Evolutionary conservation across 1,284 basidiomycete genomes (phyloP).

Genomic region (Ustilago trichophora): DNA sequence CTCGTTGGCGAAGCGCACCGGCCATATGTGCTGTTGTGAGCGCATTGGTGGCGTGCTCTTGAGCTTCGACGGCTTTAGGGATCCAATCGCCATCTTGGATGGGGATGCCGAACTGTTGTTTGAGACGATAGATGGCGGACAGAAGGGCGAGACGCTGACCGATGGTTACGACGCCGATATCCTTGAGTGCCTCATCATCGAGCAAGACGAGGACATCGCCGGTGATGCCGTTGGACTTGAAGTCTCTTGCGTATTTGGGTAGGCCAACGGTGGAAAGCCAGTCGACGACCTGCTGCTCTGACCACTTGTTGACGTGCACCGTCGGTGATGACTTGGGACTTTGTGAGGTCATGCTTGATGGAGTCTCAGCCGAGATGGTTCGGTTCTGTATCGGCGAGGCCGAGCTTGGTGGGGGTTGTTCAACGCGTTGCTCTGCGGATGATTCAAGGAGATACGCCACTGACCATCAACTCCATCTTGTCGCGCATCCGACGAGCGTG

Average conservation of each 20-base stretch:
- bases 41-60: slow-evolving; percentile 22
- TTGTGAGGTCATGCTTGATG: slow-evolving; percentile 18
- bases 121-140: slow-evolving; percentile 57
- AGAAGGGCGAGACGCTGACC: slow-evolving; percentile 63
- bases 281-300: slow-evolving; percentile 48
- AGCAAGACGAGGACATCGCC: slow-evolving; percentile 63
- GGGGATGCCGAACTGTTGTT: slow-evolving; percentile 55
- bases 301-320: slow-evolving; percentile 55
- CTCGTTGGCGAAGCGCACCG: slow-evolving; percentile 39
- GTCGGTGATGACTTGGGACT: slow-evolving; percentile 42
- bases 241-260: slow-evolving; percentile 42
- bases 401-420: too few relatives aligned
- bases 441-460: too few relatives aligned
- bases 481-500: too few relatives aligned
- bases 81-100: slow-evolving; percentile 63
- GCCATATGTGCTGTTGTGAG: slow-evolving; percentile 32
- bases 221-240: slow-evolving; percentile 57
- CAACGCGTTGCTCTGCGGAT: too few relatives aligned
- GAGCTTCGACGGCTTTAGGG: slow-evolving; percentile 39
- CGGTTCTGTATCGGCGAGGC: too few relatives aligned
- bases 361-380: too few relatives aligned
- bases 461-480: neutral
- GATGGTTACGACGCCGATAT: slow-evolving; percentile 59
- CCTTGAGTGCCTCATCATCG: slow-evolving; percentile 61
- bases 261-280: slow-evolving; percentile 54